phyloP scores from a whole-genome alignment of 305 asterid species.

The Solanum chacoense region DNA sequence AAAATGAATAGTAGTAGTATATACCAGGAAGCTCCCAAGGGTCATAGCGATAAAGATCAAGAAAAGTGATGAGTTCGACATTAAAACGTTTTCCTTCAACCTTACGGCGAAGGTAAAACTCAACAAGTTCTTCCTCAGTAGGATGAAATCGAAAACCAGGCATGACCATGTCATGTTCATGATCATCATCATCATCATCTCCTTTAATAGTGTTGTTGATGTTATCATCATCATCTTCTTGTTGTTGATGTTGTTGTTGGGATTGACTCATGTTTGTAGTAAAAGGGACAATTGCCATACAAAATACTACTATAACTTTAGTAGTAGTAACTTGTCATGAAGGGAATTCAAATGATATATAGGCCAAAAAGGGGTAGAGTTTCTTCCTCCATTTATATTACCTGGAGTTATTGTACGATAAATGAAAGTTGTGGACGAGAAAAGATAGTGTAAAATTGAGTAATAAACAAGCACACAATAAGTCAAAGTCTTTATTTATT shows the following conservation, averaged over 20 bases:
- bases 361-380: neutral
- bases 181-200: constrained; percentile 22
- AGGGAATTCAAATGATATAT: neutral
- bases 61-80: constrained; percentile 79
- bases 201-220: neutral
- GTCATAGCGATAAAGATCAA: constrained; percentile 86
- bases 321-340: neutral
- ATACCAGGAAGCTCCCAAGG: constrained; percentile 98
- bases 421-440: neutral
- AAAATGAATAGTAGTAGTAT: neutral
- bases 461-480: neutral
- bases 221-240: neutral
- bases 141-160: constrained; percentile 95
- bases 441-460: neutral
- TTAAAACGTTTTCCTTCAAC: constrained; percentile 93
- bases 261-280: constrained; percentile 22
- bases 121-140: constrained; percentile 83
- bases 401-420: constrained; percentile 9
- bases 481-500: neutral
- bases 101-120: constrained; percentile 91
- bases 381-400: constrained; percentile 8
- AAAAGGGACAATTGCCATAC: constrained; percentile 24
- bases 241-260: neutral
- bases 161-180: constrained; percentile 79
- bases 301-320: neutral